These are phyloP conservation scores for Kodamaea neixiangensis DNA, from an alignment of 805 yeast species.

Conservation along the genomic window DNA sequence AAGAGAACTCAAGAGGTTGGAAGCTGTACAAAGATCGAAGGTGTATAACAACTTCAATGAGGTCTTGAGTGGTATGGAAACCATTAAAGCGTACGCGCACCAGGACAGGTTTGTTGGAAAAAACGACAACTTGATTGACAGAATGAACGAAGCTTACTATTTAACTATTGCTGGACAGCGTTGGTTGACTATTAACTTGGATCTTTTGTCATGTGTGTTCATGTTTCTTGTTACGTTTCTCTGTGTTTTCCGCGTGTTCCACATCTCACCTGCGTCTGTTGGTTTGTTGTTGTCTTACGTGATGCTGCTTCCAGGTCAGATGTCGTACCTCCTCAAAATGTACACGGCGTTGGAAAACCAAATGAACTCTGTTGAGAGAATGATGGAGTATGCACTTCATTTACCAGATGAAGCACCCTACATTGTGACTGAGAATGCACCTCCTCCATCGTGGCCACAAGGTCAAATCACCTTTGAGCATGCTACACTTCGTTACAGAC, in stretches of 20 bases:
- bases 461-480: slow-evolving; percentile 51
- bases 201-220: slow-evolving; percentile 51
- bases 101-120: slow-evolving; percentile 48
- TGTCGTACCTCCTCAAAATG: slow-evolving; percentile 62
- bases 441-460: slow-evolving; percentile 51
- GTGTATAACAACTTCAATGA: slow-evolving; percentile 76
- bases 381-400: slow-evolving; percentile 61
- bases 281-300: slow-evolving; percentile 71
- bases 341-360: slow-evolving; percentile 74
- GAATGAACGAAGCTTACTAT: slow-evolving; percentile 68
- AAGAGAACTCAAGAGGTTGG: slow-evolving; percentile 75
- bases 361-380: slow-evolving; percentile 74
- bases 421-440: slow-evolving; percentile 45
- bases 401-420: slow-evolving; percentile 70
- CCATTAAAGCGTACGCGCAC: slow-evolving; percentile 61
- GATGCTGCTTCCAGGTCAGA: slow-evolving; percentile 53
- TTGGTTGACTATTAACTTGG: slow-evolving; percentile 69
- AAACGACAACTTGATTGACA: slow-evolving; percentile 51
- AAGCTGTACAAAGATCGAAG: slow-evolving; percentile 69
- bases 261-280: slow-evolving; percentile 59
- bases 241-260: slow-evolving; percentile 60
- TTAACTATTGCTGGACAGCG: slow-evolving; percentile 66
- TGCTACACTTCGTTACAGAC: slow-evolving; percentile 57
- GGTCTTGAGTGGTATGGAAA: slow-evolving; percentile 62
- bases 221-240: slow-evolving; percentile 58